Evolutionary conservation across 2,329 filamentous ascomycete species (phyloP).

Genomic region (Hortaea sp.): DNA sequence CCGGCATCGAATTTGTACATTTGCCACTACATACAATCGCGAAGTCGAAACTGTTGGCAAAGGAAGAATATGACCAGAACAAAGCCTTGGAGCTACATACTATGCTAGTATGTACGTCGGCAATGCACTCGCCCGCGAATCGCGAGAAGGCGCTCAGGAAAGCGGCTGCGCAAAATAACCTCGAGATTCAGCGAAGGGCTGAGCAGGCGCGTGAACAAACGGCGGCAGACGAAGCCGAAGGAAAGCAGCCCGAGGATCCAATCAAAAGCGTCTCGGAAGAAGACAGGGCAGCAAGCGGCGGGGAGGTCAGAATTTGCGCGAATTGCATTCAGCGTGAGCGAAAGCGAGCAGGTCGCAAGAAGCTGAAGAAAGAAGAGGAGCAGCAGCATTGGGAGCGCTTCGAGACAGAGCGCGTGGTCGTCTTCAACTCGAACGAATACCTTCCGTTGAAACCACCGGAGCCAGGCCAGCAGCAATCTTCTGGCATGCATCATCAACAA

Average conservation of each 20-base stretch:
- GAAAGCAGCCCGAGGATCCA: conserved; percentile 29
- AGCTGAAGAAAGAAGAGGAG: conserved; percentile 85
- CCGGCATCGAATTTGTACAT: conserved; percentile 68
- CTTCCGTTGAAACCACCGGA: conserved; percentile 65
- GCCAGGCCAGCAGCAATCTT: conserved; percentile 20
- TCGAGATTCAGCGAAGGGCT: conserved; percentile 35
- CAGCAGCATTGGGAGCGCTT: conserved; percentile 78
- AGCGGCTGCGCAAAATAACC: conserved; percentile 38
- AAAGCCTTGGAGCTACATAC: conserved; percentile 73
- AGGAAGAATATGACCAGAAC: conserved; percentile 55
- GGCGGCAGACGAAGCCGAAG: conserved; percentile 28
- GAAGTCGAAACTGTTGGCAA: conserved; percentile 82
- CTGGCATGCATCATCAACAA: conserved; percentile 8
- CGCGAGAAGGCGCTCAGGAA: conserved; percentile 56
- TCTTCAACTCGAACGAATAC: conserved; percentile 83
- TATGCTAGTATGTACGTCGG: conserved; percentile 82
- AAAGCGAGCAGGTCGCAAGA: conserved; percentile 85
- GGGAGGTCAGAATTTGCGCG: conserved; percentile 82
- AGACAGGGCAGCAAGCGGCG: conserved; percentile 71
- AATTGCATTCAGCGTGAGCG: conserved; percentile 89
- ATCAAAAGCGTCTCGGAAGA: conserved; percentile 48
- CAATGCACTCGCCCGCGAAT: conserved; percentile 65
- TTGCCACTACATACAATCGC: conserved; percentile 85
- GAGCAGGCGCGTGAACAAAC: conserved; percentile 22
- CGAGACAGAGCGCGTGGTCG: conserved; percentile 70